These are phyloP conservation scores for Erodium moschatum DNA, from an alignment of 441 rosid species.

Conservation along the genomic window DNA sequence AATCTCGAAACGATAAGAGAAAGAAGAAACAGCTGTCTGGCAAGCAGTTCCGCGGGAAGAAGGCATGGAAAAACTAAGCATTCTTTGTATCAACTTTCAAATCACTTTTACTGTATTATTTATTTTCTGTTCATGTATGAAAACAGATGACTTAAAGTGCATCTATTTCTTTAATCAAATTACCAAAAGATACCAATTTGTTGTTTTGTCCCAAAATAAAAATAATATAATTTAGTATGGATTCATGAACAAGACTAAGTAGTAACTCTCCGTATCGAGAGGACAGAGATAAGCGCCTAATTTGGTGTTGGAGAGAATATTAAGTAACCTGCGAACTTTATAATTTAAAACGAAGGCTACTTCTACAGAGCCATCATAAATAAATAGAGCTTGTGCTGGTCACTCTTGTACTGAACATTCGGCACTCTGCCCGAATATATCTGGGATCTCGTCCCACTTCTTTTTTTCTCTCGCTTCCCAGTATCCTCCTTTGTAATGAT, in stretches of 20 bases:
- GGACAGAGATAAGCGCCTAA: no score
- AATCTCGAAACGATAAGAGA: conserved; percentile 40
- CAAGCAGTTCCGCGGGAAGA: conserved; percentile 69
- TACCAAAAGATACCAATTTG: no score
- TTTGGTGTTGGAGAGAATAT: neutral
- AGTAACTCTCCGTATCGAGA: no score
- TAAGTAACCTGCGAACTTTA: neutral
- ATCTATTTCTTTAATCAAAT: no score
- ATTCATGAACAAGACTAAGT: no score
- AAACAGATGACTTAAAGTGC: no score
- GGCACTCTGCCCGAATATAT: conserved; percentile 56
- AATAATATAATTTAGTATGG: no score
- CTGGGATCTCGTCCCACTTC: conserved; percentile 55
- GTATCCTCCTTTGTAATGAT: conserved; percentile 64
- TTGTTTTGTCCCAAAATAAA: no score
- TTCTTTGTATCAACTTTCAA: no score
- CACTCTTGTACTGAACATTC: neutral
- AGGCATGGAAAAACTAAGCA: conserved; percentile 49
- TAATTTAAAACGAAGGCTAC: neutral
- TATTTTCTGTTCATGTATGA: neutral
- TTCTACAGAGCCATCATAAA: no score
- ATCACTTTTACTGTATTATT: no score
- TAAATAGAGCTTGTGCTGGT: no score
- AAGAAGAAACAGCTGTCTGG: conserved; percentile 35
- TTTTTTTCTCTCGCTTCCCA: conserved; percentile 81